These are phyloP conservation scores for Poronia punctata DNA, from an alignment of 495 filamentous ascomycete species.

Conservation along the genomic window DNA sequence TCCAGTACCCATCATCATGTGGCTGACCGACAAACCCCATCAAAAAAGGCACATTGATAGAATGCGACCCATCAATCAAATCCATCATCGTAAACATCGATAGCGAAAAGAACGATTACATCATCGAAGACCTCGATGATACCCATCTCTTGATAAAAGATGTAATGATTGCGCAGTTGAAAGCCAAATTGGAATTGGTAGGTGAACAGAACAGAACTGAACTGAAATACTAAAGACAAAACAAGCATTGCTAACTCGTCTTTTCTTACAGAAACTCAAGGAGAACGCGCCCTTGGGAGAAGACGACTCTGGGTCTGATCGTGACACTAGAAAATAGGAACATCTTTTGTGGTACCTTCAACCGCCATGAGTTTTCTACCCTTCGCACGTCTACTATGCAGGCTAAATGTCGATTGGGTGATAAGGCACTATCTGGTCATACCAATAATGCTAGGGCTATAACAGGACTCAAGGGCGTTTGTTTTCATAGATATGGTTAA, in stretches of 20 bases:
- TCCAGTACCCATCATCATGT: slow-evolving; percentile 1
- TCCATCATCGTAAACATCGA: slow-evolving; percentile 57
- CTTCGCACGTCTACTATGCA: no score
- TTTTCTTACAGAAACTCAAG: slow-evolving; percentile 27
- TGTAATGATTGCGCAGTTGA: slow-evolving; percentile 54
- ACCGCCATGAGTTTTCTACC: no score
- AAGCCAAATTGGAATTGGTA: slow-evolving; percentile 53
- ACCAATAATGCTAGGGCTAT: no score
- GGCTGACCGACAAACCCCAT: no score
- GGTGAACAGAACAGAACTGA: no score
- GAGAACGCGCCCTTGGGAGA: slow-evolving; percentile 39
- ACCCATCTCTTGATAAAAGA: slow-evolving; percentile 68
- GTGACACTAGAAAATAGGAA: slow-evolving; percentile 15
- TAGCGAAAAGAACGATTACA: slow-evolving; percentile 44
- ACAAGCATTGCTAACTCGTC: no score
- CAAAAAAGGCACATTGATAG: slow-evolving; percentile 65
- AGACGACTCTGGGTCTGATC: slow-evolving; percentile 28
- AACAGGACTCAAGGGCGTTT: no score
- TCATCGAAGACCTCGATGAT: slow-evolving; percentile 68
- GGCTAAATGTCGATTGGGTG: no score
- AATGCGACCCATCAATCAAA: slow-evolving; percentile 61
- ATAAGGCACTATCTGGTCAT: no score
- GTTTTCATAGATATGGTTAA: no score
- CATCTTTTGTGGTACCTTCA: no score
- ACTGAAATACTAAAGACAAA: no score